Base-by-base conservation (phyloP, 257 asterid species). In the Mitragyna speciosa region DNA sequence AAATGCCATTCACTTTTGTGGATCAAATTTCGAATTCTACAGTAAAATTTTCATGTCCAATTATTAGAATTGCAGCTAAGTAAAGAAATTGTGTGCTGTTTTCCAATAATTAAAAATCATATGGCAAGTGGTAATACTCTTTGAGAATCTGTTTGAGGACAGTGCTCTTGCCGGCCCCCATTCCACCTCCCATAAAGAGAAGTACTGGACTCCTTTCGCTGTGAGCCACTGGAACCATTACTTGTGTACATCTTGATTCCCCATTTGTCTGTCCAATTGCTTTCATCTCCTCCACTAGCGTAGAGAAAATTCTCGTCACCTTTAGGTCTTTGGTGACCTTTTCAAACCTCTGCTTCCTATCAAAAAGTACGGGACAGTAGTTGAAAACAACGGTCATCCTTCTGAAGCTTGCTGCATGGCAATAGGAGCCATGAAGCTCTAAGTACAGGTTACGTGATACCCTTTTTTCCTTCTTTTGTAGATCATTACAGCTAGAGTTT, bases 101-200 rank as follows among this genome's bases (percentile, higher is more conserved):
- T 15, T 17, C n/a, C 54, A 58, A 75, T 22, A 6, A 33, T 52
- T 26, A 36, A 26, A 7, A 41, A n/a, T 5, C 36, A 31, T 58
- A 72, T 48, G 54, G 52, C 19, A 45, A 39, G 67, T n/a, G n/a
- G 41, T 6, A 61, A 78, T 88, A 95, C 99, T 95, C 98, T 89
- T 90, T 85, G 90, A 92, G 90, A 71, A 95, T 89, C 81, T 91
- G 94, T 85, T 93, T 95, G 61, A 95, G 99, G 85, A 92, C 97
- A 4, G 98, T 96, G 90, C 98, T 94, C 88, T 96, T 96, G 80
- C 99, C 99, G 0, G 98, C 99, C 14, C 99, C 99, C 99, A 96
- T 96, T 31, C 99, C 99, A 45, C 99, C 99, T 12, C 99, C 98
- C 97, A 94, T 94, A 11, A 96, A 89, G 83, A 96, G 95, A 78